These are phyloP conservation scores for Myriosclerotinia duriaeana DNA, from an alignment of 2,329 filamentous ascomycete genomes.

Conservation along the genomic window DNA sequence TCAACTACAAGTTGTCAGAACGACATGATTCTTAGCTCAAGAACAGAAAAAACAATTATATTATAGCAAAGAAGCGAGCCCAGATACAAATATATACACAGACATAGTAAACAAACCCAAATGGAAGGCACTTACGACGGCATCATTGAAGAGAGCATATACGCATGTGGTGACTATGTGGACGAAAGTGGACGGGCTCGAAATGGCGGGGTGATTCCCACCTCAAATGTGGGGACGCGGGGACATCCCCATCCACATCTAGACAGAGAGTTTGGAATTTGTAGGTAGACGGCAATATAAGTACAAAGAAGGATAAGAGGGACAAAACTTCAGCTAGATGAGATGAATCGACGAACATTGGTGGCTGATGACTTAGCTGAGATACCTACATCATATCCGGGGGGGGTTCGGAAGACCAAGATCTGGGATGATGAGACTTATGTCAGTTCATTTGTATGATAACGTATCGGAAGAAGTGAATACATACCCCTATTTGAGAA, in stretches of 20 bases:
- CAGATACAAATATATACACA: not conserved
- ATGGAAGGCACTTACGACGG: not conserved
- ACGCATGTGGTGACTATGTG: not conserved
- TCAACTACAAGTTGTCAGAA: not conserved
- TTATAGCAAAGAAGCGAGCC: not conserved
- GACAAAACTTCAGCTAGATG: too few relatives aligned
- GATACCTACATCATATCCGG: too few relatives aligned
- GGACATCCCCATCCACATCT: slow-evolving; percentile 1
- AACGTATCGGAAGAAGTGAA: too few relatives aligned
- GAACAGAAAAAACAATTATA: not conserved
- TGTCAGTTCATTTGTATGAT: too few relatives aligned
- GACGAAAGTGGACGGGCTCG: slow-evolving; percentile 16
- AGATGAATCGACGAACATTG: too few relatives aligned
- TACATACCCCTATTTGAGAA: too few relatives aligned
- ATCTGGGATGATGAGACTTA: too few relatives aligned
- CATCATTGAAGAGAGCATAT: not conserved
- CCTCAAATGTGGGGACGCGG: slow-evolving; percentile 11
- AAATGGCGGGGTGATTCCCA: slow-evolving; percentile 3
- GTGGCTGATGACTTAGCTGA: too few relatives aligned
- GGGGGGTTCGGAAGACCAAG: too few relatives aligned
- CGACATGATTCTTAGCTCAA: not conserved
- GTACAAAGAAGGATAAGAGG: not conserved
- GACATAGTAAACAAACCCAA: not conserved
- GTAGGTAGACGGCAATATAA: not conserved
- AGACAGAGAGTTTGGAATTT: not conserved